These are phyloP conservation scores for Porcisia deanei DNA, from an alignment of 208 protist species.

Conservation along the genomic window DNA sequence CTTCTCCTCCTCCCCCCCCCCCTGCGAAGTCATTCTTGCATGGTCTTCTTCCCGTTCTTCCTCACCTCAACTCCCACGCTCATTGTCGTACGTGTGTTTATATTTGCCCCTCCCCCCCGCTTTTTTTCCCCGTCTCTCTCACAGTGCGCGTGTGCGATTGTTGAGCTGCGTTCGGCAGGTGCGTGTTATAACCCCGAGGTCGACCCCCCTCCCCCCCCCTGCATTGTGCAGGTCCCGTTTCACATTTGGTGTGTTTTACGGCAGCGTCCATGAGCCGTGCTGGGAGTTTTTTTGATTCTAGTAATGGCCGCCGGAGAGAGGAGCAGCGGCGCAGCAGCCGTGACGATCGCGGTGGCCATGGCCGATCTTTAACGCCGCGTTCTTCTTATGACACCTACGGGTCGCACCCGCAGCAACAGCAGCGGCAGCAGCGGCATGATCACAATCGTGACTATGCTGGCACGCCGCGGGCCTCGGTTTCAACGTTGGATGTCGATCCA, in stretches of 20 bases:
- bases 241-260: not conserved
- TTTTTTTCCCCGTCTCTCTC: not conserved
- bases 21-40: not conserved
- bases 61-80: not conserved
- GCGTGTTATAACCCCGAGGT: not conserved
- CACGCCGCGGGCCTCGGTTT: not conserved
- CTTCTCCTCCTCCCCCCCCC: not conserved
- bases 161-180: not conserved
- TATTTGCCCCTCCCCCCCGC: too few species aligned
- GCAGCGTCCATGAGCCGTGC: not conserved
- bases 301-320: slow-evolving; percentile 11
- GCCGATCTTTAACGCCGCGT: slow-evolving; percentile 15
- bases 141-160: not conserved
- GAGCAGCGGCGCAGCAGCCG: not conserved
- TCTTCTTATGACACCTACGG: not conserved
- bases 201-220: too few species aligned
- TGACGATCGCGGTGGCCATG: slow-evolving; percentile 7
- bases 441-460: not conserved
- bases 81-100: not conserved
- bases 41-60: not conserved
- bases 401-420: not conserved
- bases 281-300: not conserved
- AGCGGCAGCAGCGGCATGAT: not conserved
- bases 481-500: slow-evolving; percentile 14
- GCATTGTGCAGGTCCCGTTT: not conserved